Conservation (phyloP, 1,284 basidiomycete species). For the Fistulina hepatica region DNA sequence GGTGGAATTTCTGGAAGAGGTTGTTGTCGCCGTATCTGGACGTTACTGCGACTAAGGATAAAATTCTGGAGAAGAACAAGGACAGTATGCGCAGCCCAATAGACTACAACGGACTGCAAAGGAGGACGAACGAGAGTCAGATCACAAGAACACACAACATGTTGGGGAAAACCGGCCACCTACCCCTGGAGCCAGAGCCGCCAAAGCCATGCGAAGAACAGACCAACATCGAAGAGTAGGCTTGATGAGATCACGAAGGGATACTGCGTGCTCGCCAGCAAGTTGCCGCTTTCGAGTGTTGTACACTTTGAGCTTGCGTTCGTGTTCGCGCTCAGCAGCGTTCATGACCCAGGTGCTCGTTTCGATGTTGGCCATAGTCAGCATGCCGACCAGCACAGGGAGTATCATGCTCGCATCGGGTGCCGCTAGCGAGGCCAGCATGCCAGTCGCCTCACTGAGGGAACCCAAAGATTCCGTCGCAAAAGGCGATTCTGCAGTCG, state of each 20-base stretch:
- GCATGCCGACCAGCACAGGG: slow-evolving; percentile 60
- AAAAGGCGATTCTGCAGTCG: slow-evolving; percentile 48
- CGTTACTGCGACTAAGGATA: slow-evolving; percentile 42
- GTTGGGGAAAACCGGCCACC: slow-evolving; percentile 17
- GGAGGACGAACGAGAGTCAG: slow-evolving; percentile 9
- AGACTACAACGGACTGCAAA: slow-evolving; percentile 61
- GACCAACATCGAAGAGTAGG: slow-evolving; percentile 50
- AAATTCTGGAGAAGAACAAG: slow-evolving; percentile 75
- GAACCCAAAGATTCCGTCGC: slow-evolving; percentile 68
- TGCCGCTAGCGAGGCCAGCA: slow-evolving; percentile 56
- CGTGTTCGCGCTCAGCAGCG: slow-evolving; percentile 40
- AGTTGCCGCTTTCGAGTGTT: too few species aligned
- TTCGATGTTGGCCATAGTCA: slow-evolving; percentile 72
- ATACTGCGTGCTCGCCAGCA: slow-evolving; percentile 31
- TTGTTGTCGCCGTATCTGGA: slow-evolving; percentile 35
- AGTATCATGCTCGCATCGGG: slow-evolving; percentile 60
- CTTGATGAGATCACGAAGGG: slow-evolving; percentile 50
- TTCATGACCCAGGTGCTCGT: slow-evolving; percentile 59
- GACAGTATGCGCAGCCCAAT: slow-evolving; percentile 76
- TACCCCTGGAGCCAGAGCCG: slow-evolving; percentile 73
- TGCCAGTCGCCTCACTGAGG: too few species aligned
- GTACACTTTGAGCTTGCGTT: too few species aligned
- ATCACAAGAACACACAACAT: too few species aligned
- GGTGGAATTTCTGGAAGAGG: too few species aligned
- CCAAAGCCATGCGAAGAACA: slow-evolving; percentile 64